Evolutionary conservation across 2,329 filamentous ascomycete genomes (phyloP), one percentile per base, ranked within the genome.

Genomic region (Corinectria fuckeliana): DNA sequence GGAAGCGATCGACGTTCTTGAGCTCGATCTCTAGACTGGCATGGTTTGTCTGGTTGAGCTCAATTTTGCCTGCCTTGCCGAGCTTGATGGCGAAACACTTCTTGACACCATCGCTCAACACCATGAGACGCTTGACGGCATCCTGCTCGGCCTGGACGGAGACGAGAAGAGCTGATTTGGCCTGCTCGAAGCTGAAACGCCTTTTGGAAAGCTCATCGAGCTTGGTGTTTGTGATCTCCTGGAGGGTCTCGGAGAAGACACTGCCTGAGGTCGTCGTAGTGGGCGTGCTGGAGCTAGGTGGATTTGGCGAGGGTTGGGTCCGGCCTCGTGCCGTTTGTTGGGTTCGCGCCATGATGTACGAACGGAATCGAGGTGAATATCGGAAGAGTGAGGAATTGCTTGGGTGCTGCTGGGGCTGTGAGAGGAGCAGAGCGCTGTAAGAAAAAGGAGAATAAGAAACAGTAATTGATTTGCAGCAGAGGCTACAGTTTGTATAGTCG

Each of bases 211-310:
- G 69, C 54, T 80, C 78, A 6, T 77, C 72, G 1, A 81, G 75
- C 49, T 81, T 81, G 42, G 75, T 77, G 39, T 74, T 75, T 34
- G 78, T 81, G 61, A 81, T 80, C 48, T 76, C 72, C 36, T 76
- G 76, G 1, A 81, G 72, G 1, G 78, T 80, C 58, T 78, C 70
- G 1, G 77, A 79, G 61, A 80, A 77, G 60, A 78, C 76, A 55
- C 75, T 76, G 26, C 75, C 65, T 0, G 68, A 70, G 10, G 66
- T 54, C 2, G 69, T 48, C 71, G 73, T 73, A 57, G 8, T 65
- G 61, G 30, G 47, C 14, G 32, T 41, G 16, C 28, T 39, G 47
- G 14, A 30, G 23, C 1, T 23, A 20, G 16, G 23, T 16, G 11
- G 41, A 23, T 39, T 3, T 47, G n/a, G n/a, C n/a, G n/a, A n/a